Evolutionary conservation across 192 early-diverging fungal species (phyloP), one percentile per base, ranked within the genome.

Genomic region (Thamnidium elegans): DNA sequence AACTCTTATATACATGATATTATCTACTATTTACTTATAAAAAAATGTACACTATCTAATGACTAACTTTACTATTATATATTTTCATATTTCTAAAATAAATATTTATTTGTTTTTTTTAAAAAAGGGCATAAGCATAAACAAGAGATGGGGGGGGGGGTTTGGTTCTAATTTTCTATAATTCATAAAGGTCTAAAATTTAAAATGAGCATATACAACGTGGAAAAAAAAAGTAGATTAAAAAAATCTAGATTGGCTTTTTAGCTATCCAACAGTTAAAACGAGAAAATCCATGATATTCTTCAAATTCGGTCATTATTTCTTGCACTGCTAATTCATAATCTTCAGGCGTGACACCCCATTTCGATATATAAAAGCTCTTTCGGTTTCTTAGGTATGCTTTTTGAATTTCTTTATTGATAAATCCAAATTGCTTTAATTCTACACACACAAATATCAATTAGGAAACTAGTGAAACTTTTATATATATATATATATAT

Each of bases 401-500:
- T 11, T 66, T 65, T 39, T 71, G 68, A 4, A 60, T 63, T 62
- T 75, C 74, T 45, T 70, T 66, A 36, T 75, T 70, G 36, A 75
- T 75, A 23, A 75, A 75, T 20, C 74, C 74, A 61, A 71, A 75
- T 42, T 75, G 68, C n/a, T 71, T 75, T 4, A 71, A 50, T 59
- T 75, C 74, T 72, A 62, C 13, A 30, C 19, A 66, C 6, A 10
- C 50, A 39, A 48, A 55, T 26, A 26, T 26, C 26, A 26, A 26
- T 26, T 26, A 26, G 26, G 26, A 50, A 36, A 34, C 0, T 14
- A n/a, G 4, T n/a, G 34, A 15, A 20, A 65, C 11, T n/a, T 44
- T 36, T 19, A 43, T 21, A 10, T n/a, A 3, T 10, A 1, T 15
- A 53, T 52, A 8, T n/a, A 7, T 15, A 20, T 20, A n/a, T n/a